Evolutionary conservation across 2,329 filamentous ascomycete species (phyloP).

Genomic region (Chaetomium globosum): DNA sequence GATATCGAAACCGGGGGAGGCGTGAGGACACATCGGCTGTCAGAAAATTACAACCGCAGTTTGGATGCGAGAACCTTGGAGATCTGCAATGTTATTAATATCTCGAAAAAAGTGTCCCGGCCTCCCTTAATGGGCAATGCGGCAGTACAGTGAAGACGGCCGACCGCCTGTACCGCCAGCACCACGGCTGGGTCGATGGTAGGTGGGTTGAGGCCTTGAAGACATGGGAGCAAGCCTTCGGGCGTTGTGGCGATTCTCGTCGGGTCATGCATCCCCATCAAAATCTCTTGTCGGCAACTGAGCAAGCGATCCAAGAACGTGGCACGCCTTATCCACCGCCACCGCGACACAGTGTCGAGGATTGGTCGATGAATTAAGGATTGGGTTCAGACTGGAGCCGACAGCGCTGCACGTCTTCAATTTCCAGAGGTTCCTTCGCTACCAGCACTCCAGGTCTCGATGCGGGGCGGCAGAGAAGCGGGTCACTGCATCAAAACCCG

Average conservation of each 20-base stretch:
- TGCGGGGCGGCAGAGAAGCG: not conserved
- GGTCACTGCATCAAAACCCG: no score
- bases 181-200: not conserved
- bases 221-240: not conserved
- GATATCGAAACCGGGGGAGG: not conserved
- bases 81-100: constrained; percentile 8
- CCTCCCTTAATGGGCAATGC: not conserved
- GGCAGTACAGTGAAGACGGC: not conserved
- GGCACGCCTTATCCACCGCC: not conserved
- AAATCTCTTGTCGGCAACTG: not conserved
- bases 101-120: not conserved
- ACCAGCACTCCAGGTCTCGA: not conserved
- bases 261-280: not conserved
- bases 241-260: no score
- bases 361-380: not conserved
- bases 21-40: not conserved
- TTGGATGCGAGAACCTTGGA: not conserved
- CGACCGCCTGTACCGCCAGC: no score
- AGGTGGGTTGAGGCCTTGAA: not conserved
- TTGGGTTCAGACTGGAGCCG: not conserved
- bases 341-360: not conserved
- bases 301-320: not conserved
- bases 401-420: not conserved
- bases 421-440: not conserved
- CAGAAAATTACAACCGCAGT: not conserved